Percentiles rank a stretch among this genome's conserved stretches.
Conservation (phyloP, 2,329 filamentous ascomycete species). For the Epichloe scottii region DNA sequence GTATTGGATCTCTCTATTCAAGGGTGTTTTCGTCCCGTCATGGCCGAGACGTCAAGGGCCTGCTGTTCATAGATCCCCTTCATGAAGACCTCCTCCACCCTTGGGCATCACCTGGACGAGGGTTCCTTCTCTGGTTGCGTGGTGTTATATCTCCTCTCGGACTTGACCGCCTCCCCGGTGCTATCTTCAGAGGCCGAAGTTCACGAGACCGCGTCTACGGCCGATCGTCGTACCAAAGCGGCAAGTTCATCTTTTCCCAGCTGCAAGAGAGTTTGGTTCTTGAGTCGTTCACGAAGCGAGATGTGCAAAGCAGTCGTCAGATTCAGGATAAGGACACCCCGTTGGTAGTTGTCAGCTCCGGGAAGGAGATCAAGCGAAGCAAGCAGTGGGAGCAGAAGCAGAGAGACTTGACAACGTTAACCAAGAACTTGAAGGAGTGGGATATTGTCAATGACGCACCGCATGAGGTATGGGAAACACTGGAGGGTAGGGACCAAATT, state of each 20-base stretch:
- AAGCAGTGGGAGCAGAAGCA: conserved; percentile 73
- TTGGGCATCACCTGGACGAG: conserved; percentile 54
- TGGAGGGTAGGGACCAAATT: conserved; percentile 59
- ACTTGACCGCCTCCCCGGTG: conserved; percentile 65
- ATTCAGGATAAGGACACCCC: conserved; percentile 70
- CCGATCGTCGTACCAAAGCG: conserved; percentile 61
- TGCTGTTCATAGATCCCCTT: conserved; percentile 76
- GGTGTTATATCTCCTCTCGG: conserved; percentile 82
- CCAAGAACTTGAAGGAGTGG: conserved; percentile 68
- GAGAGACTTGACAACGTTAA: conserved; percentile 69
- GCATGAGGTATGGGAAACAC: conserved; percentile 72
- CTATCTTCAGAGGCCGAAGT: conserved; percentile 68
- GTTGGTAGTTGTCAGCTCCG: conserved; percentile 72
- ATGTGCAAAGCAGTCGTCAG: conserved; percentile 63
- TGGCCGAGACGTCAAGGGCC: conserved; percentile 57
- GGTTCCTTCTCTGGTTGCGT: conserved; percentile 76
- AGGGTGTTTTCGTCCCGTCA: conserved; percentile 85
- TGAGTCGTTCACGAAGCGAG: conserved; percentile 68
- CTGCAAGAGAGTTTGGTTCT: conserved; percentile 89
- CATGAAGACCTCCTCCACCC: conserved; percentile 74
- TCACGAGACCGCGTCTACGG: conserved; percentile 80
- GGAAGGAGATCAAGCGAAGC: conserved; percentile 53
- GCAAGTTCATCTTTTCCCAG: conserved; percentile 79
- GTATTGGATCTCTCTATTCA: conserved; percentile 77
- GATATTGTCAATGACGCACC: conserved; percentile 76